phyloP scores from a whole-genome alignment of 2,329 filamentous ascomycete genomes.

The Metarhizium album region DNA sequence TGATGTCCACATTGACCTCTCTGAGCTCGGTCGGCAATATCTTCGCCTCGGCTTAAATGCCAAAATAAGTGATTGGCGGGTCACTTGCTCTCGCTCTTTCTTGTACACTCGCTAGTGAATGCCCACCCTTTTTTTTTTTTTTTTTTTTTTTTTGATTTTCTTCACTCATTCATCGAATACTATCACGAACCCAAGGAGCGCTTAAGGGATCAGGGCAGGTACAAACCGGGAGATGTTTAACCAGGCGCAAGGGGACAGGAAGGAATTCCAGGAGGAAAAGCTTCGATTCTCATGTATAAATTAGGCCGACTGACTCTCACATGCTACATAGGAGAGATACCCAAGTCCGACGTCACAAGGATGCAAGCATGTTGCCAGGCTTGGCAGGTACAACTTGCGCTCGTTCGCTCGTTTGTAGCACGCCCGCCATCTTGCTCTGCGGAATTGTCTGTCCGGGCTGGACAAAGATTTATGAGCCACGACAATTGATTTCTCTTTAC shows the following conservation, averaged over 20 bases:
- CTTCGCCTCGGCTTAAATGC: conserved; percentile 31
- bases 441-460: conserved; percentile 1
- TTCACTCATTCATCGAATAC: background rate
- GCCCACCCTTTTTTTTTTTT: conserved; percentile 8
- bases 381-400: background rate
- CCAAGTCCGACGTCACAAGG: background rate
- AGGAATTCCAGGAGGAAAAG: background rate
- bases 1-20: conserved; percentile 28
- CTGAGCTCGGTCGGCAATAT: conserved; percentile 37
- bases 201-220: background rate
- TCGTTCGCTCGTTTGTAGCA: too few species aligned
- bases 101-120: conserved; percentile 28
- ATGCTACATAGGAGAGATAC: background rate
- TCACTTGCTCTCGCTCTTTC: conserved; percentile 15
- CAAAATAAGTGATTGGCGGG: background rate
- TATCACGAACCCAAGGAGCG: background rate
- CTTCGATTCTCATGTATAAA: conserved; percentile 21
- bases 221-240: too few species aligned
- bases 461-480: conserved; percentile 3
- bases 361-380: background rate
- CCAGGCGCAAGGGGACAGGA: background rate
- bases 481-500: conserved; percentile 4
- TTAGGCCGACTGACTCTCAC: conserved; percentile 9
- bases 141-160: background rate
- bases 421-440: conserved; percentile 1